Evolutionary conservation across 2,329 filamentous ascomycete species (phyloP).

Genomic region (Penicillium sp.): DNA sequence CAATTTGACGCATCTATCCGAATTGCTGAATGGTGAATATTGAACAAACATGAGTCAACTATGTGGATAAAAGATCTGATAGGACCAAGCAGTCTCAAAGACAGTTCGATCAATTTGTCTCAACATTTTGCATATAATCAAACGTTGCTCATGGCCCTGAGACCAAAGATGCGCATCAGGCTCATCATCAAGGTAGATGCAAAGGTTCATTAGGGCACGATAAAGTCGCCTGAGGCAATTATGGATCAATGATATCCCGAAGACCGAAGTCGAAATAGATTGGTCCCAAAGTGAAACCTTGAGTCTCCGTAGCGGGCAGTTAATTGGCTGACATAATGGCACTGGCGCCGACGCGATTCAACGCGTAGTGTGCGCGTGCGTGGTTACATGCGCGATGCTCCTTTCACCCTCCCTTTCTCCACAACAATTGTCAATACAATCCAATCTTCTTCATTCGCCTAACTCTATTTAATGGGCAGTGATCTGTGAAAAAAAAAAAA

Average conservation of each 20-base stretch:
- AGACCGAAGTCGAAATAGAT: not conserved
- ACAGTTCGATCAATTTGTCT: no score
- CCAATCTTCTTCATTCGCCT: slow-evolving; percentile 3
- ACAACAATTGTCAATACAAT: slow-evolving; percentile 14
- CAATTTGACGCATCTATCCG: no score
- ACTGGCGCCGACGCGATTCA: slow-evolving; percentile 1
- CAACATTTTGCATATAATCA: no score
- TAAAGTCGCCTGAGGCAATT: not conserved
- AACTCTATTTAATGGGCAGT: slow-evolving; percentile 14
- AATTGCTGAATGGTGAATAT: no score
- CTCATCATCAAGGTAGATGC: not conserved
- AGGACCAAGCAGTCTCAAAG: no score
- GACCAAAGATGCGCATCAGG: no score
- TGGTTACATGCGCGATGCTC: slow-evolving; percentile 13
- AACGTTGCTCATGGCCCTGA: no score
- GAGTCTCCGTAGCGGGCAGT: not conserved
- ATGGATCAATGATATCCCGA: not conserved
- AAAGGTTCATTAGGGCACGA: not conserved
- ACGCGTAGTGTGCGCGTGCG: slow-evolving; percentile 5
- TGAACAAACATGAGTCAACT: no score
- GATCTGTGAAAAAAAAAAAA: slow-evolving; percentile 9
- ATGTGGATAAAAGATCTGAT: no score
- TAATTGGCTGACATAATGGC: slow-evolving; percentile 2
- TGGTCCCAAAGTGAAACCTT: not conserved
- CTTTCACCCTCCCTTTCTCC: slow-evolving; percentile 21